Evolutionary conservation across 192 early-diverging fungal genomes (phyloP).

Genomic region (Coemansia asiatica): DNA sequence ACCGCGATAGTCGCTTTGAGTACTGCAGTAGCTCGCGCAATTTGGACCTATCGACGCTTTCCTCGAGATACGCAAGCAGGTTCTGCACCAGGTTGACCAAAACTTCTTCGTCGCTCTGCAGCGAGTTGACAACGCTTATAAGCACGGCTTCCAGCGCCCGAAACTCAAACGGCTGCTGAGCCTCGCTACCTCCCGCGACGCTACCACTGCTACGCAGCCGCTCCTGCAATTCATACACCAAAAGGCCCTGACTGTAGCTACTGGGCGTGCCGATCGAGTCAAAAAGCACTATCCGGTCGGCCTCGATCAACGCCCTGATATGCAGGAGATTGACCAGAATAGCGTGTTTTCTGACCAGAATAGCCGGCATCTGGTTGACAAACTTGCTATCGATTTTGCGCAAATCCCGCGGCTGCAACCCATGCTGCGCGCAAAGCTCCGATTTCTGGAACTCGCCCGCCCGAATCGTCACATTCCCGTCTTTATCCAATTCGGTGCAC

Average conservation of each 20-base stretch:
- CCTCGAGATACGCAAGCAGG: conserved; percentile 70
- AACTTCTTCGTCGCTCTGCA: conserved; percentile 71
- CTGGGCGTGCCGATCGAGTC: conserved; percentile 67
- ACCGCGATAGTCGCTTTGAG: conserved; percentile 76
- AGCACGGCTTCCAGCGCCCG: conserved; percentile 81
- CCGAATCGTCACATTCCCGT: conserved; percentile 67
- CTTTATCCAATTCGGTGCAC: conserved; percentile 68
- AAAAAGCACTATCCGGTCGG: conserved; percentile 75
- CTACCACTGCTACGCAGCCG: conserved; percentile 61
- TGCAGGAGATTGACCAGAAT: conserved; percentile 83
- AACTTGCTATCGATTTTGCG: conserved; percentile 76
- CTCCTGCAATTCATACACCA: conserved; percentile 79
- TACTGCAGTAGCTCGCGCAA: conserved; percentile 77
- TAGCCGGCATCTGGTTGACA: conserved; percentile 76
- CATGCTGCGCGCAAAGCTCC: conserved; percentile 75
- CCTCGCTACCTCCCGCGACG: conserved; percentile 4
- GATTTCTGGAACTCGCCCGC: conserved; percentile 77
- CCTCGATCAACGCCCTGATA: conserved; percentile 78
- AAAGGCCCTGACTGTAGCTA: conserved; percentile 70
- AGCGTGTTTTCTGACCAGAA: conserved; percentile 78
- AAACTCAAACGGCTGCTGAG: conserved; percentile 52
- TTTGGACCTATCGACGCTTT: conserved; percentile 68
- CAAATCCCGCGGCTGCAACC: conserved; percentile 81
- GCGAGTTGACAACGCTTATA: conserved; percentile 65
- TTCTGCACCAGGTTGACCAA: conserved; percentile 66